These are phyloP conservation scores for Bertia moriformis DNA, from an alignment of 2,329 filamentous ascomycete species.

Conservation along the genomic window DNA sequence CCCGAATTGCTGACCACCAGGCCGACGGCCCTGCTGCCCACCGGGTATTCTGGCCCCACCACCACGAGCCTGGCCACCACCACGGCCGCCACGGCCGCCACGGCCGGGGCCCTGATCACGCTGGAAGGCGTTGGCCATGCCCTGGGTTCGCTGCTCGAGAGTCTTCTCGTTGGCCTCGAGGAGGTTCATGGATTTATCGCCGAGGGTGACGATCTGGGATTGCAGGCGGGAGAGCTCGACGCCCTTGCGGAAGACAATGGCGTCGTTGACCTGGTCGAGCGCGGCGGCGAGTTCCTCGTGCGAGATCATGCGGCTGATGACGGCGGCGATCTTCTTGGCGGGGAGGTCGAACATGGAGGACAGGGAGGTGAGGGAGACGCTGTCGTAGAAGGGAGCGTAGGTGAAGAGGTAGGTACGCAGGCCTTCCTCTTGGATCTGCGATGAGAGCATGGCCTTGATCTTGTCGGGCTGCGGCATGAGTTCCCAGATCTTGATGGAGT, in stretches of 20 bases:
- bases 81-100: conserved; percentile 43
- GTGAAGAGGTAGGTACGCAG: conserved; percentile 97
- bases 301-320: conserved; percentile 98
- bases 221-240: conserved; percentile 94
- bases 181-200: conserved; percentile 88
- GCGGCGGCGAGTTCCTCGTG: conserved; percentile 95
- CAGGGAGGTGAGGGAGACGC: conserved; percentile 71
- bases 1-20: conserved; percentile 1
- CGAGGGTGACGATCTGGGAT: conserved; percentile 81
- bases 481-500: conserved; percentile 99
- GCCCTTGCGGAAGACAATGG: conserved; percentile 98
- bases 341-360: conserved; percentile 92
- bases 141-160: conserved; percentile 90
- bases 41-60: conserved; percentile 7
- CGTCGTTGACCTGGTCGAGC: conserved; percentile 91
- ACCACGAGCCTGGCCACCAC: conserved; percentile 13
- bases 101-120: conserved; percentile 66
- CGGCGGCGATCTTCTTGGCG: conserved; percentile 76
- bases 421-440: conserved; percentile 97
- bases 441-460: conserved; percentile 93
- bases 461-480: conserved; percentile 83
- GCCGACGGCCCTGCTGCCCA: conserved; percentile 1
- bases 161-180: conserved; percentile 97
- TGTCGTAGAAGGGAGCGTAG: conserved; percentile 98
- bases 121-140: conserved; percentile 89